A percentile compares a stretch with the other conserved stretches of the same genome.
Conservation (phyloP, 495 filamentous ascomycete species). For the Durotheca rogersii region DNA sequence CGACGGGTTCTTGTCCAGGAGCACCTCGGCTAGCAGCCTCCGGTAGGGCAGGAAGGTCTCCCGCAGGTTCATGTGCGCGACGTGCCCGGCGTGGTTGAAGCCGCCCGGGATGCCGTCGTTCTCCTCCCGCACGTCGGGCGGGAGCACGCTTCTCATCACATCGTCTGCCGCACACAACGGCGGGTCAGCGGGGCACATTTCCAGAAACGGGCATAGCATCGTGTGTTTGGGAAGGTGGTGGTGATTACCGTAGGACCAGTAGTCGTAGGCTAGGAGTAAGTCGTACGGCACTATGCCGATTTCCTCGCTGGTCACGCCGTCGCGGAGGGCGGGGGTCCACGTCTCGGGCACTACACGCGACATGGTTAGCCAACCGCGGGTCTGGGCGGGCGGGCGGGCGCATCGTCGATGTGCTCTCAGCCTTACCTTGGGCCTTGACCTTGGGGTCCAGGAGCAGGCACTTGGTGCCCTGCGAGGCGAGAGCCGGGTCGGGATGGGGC, state of each 20-base stretch:
- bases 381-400: slow-evolving; percentile 7
- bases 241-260: slow-evolving; percentile 77
- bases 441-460: slow-evolving; percentile 73
- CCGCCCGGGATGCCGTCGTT: slow-evolving; percentile 79
- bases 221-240: too few species aligned
- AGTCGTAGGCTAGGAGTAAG: slow-evolving; percentile 74
- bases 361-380: slow-evolving; percentile 7
- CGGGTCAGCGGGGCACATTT: too few species aligned
- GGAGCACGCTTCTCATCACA: slow-evolving; percentile 76
- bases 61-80: slow-evolving; percentile 91
- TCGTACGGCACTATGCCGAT: slow-evolving; percentile 71
- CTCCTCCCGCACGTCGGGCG: slow-evolving; percentile 55
- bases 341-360: slow-evolving; percentile 65
- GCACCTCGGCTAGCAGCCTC: slow-evolving; percentile 74
- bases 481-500: slow-evolving; percentile 52
- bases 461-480: slow-evolving; percentile 59
- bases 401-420: neutral
- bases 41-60: slow-evolving; percentile 79
- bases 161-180: slow-evolving; percentile 71
- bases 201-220: too few species aligned
- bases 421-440: slow-evolving; percentile 65
- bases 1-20: slow-evolving; percentile 79
- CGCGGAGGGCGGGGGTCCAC: slow-evolving; percentile 67
- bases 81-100: slow-evolving; percentile 84
- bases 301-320: slow-evolving; percentile 64